Evolutionary conservation across 495 filamentous ascomycete species (phyloP).

Genomic region (Thermothielavioides terrestris): DNA sequence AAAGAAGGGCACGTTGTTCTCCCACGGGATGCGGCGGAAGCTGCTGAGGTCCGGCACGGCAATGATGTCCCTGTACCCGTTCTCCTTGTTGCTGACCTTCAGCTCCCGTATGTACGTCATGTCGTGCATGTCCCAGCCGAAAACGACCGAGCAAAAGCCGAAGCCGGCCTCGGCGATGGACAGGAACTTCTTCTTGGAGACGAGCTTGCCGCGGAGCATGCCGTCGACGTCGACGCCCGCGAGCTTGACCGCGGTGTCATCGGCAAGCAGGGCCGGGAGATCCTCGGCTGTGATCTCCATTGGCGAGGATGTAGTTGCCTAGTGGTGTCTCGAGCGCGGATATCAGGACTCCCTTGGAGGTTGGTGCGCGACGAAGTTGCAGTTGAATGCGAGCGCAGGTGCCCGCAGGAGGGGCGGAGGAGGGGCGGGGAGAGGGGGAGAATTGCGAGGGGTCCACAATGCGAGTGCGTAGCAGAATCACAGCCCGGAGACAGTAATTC

Average conservation of each 20-base stretch:
- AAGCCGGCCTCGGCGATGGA: slow-evolving; percentile 77
- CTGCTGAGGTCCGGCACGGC: slow-evolving; percentile 72
- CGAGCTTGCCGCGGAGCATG: slow-evolving; percentile 81
- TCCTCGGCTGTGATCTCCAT: slow-evolving; percentile 47
- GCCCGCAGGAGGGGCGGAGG: too few species aligned
- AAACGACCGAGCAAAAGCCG: slow-evolving; percentile 93
- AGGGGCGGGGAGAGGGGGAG: too few species aligned
- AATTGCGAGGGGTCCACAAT: too few species aligned
- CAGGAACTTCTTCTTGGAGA: slow-evolving; percentile 94
- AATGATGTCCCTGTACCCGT: slow-evolving; percentile 85
- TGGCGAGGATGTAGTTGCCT: neutral
- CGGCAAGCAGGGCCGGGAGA: slow-evolving; percentile 54
- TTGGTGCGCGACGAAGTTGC: too few species aligned
- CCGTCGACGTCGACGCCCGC: slow-evolving; percentile 91
- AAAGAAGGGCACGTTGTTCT: slow-evolving; percentile 87
- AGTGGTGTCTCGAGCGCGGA: too few species aligned
- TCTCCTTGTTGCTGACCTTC: slow-evolving; percentile 81
- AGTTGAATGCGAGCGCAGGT: too few species aligned
- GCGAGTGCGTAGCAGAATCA: too few species aligned
- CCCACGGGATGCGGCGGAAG: slow-evolving; percentile 92
- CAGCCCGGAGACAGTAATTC: too few species aligned
- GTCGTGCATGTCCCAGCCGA: slow-evolving; percentile 99
- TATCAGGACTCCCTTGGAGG: too few species aligned
- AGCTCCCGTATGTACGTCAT: slow-evolving; percentile 78
- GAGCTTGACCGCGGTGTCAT: slow-evolving; percentile 84